Percentiles rank a stretch among this genome's conserved stretches.
Evolutionary conservation across 305 asterid genomes (phyloP).

Genomic region (Fraxinus nigra): DNA sequence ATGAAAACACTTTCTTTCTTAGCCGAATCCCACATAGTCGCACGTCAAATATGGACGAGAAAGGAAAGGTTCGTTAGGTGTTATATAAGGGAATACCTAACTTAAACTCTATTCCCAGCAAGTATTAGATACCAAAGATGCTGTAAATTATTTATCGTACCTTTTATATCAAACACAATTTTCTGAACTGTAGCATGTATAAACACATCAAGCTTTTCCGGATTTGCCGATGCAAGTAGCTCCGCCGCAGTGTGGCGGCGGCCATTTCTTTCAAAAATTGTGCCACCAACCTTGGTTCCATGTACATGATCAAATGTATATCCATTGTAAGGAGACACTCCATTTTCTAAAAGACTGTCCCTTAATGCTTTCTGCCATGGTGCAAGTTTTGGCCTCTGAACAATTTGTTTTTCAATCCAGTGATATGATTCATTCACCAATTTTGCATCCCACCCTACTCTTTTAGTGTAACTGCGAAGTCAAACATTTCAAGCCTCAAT

Average conservation of each 20-base stretch:
- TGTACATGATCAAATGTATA: conserved; percentile 79
- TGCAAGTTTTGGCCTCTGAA: conserved; percentile 59
- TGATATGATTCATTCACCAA: conserved; percentile 79
- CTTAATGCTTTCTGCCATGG: conserved; percentile 75
- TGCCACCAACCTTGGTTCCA: conserved; percentile 97
- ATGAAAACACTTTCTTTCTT: background rate
- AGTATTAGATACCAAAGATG: no score
- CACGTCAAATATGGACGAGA: no score
- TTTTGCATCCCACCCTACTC: conserved; percentile 75
- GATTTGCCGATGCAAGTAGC: conserved; percentile 66
- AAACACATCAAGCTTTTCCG: conserved; percentile 57
- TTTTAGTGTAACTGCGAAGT: conserved; percentile 52
- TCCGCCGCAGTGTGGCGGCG: conserved; percentile 88
- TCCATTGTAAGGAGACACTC: conserved; percentile 84
- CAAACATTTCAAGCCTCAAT: conserved; percentile 3
- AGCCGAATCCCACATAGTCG: background rate
- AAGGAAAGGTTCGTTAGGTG: no score
- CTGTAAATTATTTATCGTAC: conserved; percentile 22
- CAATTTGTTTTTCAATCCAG: conserved; percentile 86
- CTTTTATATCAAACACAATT: conserved; percentile 63
- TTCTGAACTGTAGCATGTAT: conserved; percentile 74
- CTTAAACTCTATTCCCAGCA: no score
- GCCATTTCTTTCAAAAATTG: conserved; percentile 73
- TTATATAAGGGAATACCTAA: no score
- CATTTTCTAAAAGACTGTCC: conserved; percentile 69